Percentiles rank a stretch among this genome's conserved stretches.
Evolutionary conservation across 371 early-diverging fungal genomes (phyloP).

Genomic region (Mycotypha africana): DNA sequence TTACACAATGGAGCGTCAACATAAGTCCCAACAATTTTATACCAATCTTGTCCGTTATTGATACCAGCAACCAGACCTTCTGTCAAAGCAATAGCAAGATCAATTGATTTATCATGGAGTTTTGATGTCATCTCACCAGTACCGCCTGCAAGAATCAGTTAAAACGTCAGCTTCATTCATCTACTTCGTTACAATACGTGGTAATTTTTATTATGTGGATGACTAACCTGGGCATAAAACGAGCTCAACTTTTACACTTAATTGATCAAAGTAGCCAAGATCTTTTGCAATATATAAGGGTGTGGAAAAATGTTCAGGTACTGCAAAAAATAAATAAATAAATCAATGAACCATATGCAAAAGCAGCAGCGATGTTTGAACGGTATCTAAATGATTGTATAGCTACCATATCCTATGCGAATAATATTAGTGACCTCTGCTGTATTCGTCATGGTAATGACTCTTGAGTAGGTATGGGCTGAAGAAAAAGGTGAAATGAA

Average conservation of each 20-base stretch:
- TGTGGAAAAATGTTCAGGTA: slow-evolving; percentile 87
- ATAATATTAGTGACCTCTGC: too few species aligned
- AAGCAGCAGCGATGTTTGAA: too few species aligned
- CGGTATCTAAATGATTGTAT: neutral
- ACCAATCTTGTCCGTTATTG: slow-evolving; percentile 53
- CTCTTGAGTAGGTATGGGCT: too few species aligned
- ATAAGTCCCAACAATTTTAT: slow-evolving; percentile 72
- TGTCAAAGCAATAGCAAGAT: slow-evolving; percentile 80
- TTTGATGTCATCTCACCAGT: slow-evolving; percentile 81
- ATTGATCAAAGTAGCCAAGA: slow-evolving; percentile 50
- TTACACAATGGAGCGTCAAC: slow-evolving; percentile 71
- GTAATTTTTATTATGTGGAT: neutral
- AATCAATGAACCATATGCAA: neutral
- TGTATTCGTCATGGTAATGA: too few species aligned
- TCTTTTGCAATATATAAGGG: slow-evolving; percentile 70
- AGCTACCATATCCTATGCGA: slow-evolving; percentile 41
- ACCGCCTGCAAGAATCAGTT: slow-evolving; percentile 28
- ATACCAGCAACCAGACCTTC: slow-evolving; percentile 81
- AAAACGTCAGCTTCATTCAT: too few species aligned
- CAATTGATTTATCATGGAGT: slow-evolving; percentile 63
- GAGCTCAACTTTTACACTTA: slow-evolving; percentile 59
- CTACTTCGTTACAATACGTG: too few species aligned
- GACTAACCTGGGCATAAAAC: slow-evolving; percentile 54
- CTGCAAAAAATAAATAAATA: slow-evolving; percentile 20
- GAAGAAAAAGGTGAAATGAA: too few species aligned